Evolutionary conservation across 192 early-diverging fungal genomes (phyloP), one percentile per base, ranked within the genome.

Genomic region (Podila verticillata): DNA sequence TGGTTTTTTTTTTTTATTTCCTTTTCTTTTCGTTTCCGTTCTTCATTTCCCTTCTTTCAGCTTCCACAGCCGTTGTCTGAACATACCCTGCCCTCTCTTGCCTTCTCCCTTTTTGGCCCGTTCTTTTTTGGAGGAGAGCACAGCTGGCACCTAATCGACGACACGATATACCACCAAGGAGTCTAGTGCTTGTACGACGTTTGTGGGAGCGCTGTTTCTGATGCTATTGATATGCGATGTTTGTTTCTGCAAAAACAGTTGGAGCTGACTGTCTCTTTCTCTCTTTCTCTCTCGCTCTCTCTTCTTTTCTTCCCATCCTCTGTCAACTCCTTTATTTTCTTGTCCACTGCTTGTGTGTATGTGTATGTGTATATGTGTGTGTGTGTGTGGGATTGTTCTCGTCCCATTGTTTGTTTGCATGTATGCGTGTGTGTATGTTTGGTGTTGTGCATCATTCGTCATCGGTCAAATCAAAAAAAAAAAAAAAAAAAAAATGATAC

Each of bases 201-300:
- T n/a, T n/a, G n/a, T n/a, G n/a, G n/a, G n/a, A n/a, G n/a, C n/a
- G n/a, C n/a, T n/a, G n/a, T n/a, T n/a, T n/a, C n/a, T n/a, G n/a
- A n/a, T n/a, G n/a, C n/a, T n/a, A n/a, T 24, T 17, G 22, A 4
- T 48, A 19, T 39, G 9, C 15, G 9, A 12, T 48, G 15, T 15
- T 26, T 17, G 19, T 26, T 4, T 44, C 39, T n/a, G n/a, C n/a
- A n/a, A 44, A 39, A 2, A 12, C 35, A 9, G 35, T 2, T 7
- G 35, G 35, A 36, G 0, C 13, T 44, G 39, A 44, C 39, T 31
- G 19, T 35, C 62, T 66, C n/a, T n/a, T n/a, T 60, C 63, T 73
- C 22, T 56, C 30, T n/a, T 32, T 39, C 48, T 49, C 30, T 62
- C 59, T 49, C 32, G 31, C 17, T 24, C 49, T n/a, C 17, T 44